Percentiles rank a stretch among this genome's conserved stretches.
These are phyloP conservation scores for Torrubiella hemipterigena DNA, from an alignment of 2,329 filamentous ascomycete genomes.

Conservation along the genomic window DNA sequence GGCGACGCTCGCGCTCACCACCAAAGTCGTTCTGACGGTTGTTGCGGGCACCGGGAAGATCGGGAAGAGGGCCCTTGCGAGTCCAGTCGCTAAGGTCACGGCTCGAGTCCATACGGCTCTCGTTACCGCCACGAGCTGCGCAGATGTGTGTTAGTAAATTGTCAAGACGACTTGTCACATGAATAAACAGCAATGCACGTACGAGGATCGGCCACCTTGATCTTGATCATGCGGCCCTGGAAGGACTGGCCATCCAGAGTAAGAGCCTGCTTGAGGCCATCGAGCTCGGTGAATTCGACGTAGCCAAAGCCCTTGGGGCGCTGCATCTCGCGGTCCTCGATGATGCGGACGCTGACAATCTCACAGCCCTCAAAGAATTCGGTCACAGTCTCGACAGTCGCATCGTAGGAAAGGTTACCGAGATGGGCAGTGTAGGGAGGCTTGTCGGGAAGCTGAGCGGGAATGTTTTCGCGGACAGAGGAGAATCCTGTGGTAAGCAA, in stretches of 20 bases:
- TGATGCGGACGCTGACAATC: conserved; percentile 84
- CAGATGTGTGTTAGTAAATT: conserved; percentile 20
- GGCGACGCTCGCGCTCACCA: conserved; percentile 48
- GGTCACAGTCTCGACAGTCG: conserved; percentile 68
- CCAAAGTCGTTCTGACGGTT: conserved; percentile 38
- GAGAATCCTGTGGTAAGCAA: conserved; percentile 37
- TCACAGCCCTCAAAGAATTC: conserved; percentile 80
- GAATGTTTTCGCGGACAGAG: conserved; percentile 58
- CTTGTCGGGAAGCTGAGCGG: conserved; percentile 64
- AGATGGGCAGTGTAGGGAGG: conserved; percentile 94
- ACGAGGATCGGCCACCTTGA: conserved; percentile 97
- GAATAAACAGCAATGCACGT: conserved; percentile 29
- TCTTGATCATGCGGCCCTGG: conserved; percentile 78
- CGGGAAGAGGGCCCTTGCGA: conserved; percentile 79
- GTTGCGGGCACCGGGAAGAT: conserved; percentile 42
- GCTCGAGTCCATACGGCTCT: conserved; percentile 44
- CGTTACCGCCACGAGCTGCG: conserved; percentile 80
- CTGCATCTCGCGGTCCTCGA: conserved; percentile 87
- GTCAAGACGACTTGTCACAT: background rate
- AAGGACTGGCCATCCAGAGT: conserved; percentile 71
- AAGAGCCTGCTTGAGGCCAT: conserved; percentile 85
- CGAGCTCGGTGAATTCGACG: conserved; percentile 79
- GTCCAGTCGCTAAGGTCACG: conserved; percentile 86
- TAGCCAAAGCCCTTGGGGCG: conserved; percentile 98
- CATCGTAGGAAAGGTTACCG: conserved; percentile 93